phyloP scores from a whole-genome alignment of 768 basidiomycete species.

The Rhodosporidiobolus sp. region DNA sequence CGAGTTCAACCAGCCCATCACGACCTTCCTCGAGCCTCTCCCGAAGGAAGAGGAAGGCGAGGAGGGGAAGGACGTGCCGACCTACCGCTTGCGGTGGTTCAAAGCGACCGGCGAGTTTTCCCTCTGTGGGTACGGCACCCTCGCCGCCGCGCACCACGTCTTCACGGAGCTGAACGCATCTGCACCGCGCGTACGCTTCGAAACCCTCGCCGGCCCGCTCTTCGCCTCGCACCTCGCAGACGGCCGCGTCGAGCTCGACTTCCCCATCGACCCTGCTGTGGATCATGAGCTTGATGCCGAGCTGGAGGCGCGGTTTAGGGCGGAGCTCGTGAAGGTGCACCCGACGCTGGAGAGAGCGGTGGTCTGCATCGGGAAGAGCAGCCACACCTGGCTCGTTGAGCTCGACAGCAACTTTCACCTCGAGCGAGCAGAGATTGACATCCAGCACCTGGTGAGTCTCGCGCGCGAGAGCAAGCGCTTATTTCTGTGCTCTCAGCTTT shows the following conservation, averaged over 20 bases:
- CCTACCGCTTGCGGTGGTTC: slow-evolving; percentile 47
- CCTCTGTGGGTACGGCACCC: slow-evolving; percentile 46
- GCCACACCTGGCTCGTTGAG: slow-evolving; percentile 19
- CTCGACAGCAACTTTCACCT: slow-evolving; percentile 1
- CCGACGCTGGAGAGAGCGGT: not conserved
- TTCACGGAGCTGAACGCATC: slow-evolving; percentile 27
- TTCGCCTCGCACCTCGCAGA: slow-evolving; percentile 22
- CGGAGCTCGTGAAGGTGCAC: not conserved
- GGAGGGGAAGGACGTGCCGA: not conserved
- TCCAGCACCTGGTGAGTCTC: not conserved
- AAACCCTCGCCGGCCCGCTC: slow-evolving; percentile 40
- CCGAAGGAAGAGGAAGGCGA: not conserved
- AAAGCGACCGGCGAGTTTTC: slow-evolving; percentile 20
- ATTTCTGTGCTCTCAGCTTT: no score
- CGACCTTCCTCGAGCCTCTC: no score
- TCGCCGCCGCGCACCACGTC: slow-evolving; percentile 44
- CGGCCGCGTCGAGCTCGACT: slow-evolving; percentile 41
- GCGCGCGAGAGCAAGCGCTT: no score
- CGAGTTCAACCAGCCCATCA: no score
- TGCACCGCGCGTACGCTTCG: slow-evolving; percentile 34
- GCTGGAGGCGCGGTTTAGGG: not conserved
- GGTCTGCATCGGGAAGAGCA: slow-evolving; percentile 8
- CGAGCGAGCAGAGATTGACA: not conserved
- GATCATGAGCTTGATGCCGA: no score
- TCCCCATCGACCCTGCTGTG: slow-evolving; percentile 36